These are phyloP conservation scores for Fusarium sp. DNA, from an alignment of 2,329 filamentous ascomycete species.

Conservation along the genomic window DNA sequence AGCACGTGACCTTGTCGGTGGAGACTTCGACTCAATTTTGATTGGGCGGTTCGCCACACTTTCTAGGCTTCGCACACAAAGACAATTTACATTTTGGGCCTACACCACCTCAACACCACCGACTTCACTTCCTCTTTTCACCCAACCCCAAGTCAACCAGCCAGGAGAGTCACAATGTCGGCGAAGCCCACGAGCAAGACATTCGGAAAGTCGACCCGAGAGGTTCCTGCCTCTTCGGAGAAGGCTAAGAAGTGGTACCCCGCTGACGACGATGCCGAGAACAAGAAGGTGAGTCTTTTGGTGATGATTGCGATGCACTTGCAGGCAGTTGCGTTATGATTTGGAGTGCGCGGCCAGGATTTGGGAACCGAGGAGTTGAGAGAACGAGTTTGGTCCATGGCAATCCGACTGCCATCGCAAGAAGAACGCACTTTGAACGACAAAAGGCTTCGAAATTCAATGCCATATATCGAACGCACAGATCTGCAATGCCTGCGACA, in stretches of 20 bases:
- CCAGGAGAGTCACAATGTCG: conserved; percentile 73
- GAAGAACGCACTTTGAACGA: conserved; percentile 16
- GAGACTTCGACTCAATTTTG: not conserved
- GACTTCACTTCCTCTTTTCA: conserved; percentile 52
- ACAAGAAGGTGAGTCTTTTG: conserved; percentile 87
- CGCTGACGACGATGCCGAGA: conserved; percentile 87
- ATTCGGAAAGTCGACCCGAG: conserved; percentile 96
- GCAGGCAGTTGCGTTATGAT: conserved; percentile 27
- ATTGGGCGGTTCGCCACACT: conserved; percentile 1
- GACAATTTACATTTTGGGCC: conserved; percentile 56
- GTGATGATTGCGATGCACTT: conserved; percentile 41
- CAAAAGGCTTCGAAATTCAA: conserved; percentile 28
- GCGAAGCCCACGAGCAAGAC: conserved; percentile 86
- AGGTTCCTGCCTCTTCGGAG: conserved; percentile 85
- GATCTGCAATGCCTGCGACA: conserved; percentile 12
- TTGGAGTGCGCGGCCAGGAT: conserved; percentile 12
- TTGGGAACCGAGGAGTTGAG: conserved; percentile 25
- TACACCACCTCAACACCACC: conserved; percentile 49
- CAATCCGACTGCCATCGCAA: conserved; percentile 24
- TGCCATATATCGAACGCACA: conserved; percentile 33
- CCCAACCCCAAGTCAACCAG: conserved; percentile 56
- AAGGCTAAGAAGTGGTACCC: conserved; percentile 99
- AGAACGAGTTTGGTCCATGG: conserved; percentile 14
- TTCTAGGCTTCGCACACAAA: conserved; percentile 48
- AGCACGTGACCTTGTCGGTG: not conserved